Base-by-base conservation (phyloP, 2,329 filamentous ascomycete species). In the Anthostomella pinea region DNA sequence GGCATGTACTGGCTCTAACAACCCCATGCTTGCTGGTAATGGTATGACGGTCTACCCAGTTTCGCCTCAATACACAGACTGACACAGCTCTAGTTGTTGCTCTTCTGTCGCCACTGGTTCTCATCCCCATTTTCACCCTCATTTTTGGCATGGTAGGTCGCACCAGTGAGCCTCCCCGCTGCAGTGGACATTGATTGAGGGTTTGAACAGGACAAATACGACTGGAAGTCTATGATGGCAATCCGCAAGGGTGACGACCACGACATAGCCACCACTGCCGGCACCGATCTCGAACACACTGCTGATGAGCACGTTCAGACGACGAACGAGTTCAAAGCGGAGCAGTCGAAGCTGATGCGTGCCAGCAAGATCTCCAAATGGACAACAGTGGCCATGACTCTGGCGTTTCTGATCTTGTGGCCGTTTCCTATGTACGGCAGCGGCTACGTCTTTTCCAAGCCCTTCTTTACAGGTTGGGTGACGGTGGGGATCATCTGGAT, bases 391-490 rank as follows among this genome's bases (percentile, higher is more conserved):
- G 60, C 74, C 47, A 70, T 87, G 67, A 85, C 87, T 0, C 43
- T 95, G 0, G 73, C 79, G 0, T 69, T 95, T 38, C 68, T 95
- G 0, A 72, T 95, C 2, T 74, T 95, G 11, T 95, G 89, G 88
- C 89, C 90, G 0, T 91, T 95, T 75, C 89, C 89, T 1, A 81
- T 95, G 79, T 95, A 93, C 56, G 89, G 87, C 8, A 73, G 74
- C 0, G 77, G 77, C 1, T 95, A 95, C 58, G 75, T 95, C 35
- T 94, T 93, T 65, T 81, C 74, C 60, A 85, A 87, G 69, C 72
- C 72, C 16, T 93, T 93, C 69, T 93, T 91, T 64, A 87, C 84
- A 0, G 85, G 85, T 29, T 91, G 85, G 85, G 78, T 89, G 8
- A 72, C 79, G 1, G 77, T 87, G 7, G 84, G 83, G 8, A 85